Evolutionary conservation across 1,284 basidiomycete genomes (phyloP).

Genomic region (Tremellales sp.): DNA sequence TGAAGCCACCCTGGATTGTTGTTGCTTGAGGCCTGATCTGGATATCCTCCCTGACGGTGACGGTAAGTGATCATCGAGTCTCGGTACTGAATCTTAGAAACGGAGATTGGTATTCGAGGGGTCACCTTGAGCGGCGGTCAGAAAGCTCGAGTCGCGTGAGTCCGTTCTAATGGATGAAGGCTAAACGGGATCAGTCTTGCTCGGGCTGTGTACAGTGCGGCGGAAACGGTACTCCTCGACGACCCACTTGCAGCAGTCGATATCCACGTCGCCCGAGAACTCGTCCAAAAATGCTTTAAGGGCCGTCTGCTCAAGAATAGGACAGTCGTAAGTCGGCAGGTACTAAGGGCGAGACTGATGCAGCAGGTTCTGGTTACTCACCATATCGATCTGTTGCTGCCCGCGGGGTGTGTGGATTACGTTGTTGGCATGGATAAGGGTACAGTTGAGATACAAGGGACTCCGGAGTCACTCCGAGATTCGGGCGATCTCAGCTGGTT

Average conservation of each 20-base stretch:
- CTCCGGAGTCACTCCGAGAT: no score
- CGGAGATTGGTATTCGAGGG: constrained; percentile 81
- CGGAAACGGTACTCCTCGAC: constrained; percentile 59
- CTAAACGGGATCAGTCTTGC: no score
- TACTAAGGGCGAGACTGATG: no score
- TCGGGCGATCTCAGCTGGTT: no score
- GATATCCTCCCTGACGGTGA: constrained; percentile 42
- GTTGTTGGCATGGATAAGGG: no score
- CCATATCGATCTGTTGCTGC: constrained; percentile 55
- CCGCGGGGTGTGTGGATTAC: constrained; percentile 31
- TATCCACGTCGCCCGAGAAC: constrained; percentile 44
- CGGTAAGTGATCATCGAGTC: no score
- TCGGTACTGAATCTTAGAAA: no score
- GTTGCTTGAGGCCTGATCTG: constrained; percentile 42
- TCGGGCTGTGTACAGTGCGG: constrained; percentile 69
- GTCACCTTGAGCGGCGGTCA: constrained; percentile 56
- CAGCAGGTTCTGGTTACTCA: constrained; percentile 79
- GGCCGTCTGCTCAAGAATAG: constrained; percentile 57
- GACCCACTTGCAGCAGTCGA: constrained; percentile 49
- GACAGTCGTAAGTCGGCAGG: no score
- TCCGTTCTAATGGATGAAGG: no score
- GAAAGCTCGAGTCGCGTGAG: constrained; percentile 75
- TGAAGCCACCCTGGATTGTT: constrained; percentile 36
- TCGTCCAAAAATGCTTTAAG: constrained; percentile 40
- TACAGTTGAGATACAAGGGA: no score